phyloP scores from a whole-genome alignment of 345 rosid species.

The Streptanthus diversifolius region DNA sequence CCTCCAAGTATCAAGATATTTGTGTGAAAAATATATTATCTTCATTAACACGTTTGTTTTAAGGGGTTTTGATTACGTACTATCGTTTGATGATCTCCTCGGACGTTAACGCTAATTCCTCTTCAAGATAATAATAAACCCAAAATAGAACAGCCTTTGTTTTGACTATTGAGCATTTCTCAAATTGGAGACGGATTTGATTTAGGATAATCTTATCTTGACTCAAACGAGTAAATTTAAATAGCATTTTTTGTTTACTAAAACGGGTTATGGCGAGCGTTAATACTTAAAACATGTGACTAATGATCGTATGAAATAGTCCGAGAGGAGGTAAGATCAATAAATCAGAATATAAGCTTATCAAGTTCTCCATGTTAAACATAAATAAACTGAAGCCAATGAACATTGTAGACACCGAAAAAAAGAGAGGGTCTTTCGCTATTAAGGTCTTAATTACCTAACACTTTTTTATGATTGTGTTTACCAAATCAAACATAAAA shows the following conservation, averaged over 20 bases:
- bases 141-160: too few relatives aligned
- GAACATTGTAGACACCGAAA: constrained; percentile 10
- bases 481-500: not conserved
- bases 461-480: constrained; percentile 8
- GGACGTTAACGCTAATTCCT: not conserved
- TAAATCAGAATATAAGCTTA: constrained; percentile 7
- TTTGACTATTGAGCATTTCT: too few relatives aligned
- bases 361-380: constrained; percentile 7
- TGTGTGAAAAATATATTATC: not conserved
- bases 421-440: constrained; percentile 4
- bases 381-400: constrained; percentile 5
- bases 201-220: not conserved
- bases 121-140: not conserved
- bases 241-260: not conserved
- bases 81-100: not conserved
- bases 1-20: constrained; percentile 1
- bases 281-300: not conserved
- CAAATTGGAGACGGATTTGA: not conserved
- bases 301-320: not conserved
- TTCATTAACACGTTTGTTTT: not conserved
- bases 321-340: not conserved
- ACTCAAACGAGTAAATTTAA: not conserved
- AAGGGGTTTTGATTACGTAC: not conserved
- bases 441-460: constrained; percentile 22
- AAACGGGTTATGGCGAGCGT: not conserved